These are phyloP conservation scores for Didymella exigua DNA, from an alignment of 2,329 filamentous ascomycete genomes.

Conservation along the genomic window DNA sequence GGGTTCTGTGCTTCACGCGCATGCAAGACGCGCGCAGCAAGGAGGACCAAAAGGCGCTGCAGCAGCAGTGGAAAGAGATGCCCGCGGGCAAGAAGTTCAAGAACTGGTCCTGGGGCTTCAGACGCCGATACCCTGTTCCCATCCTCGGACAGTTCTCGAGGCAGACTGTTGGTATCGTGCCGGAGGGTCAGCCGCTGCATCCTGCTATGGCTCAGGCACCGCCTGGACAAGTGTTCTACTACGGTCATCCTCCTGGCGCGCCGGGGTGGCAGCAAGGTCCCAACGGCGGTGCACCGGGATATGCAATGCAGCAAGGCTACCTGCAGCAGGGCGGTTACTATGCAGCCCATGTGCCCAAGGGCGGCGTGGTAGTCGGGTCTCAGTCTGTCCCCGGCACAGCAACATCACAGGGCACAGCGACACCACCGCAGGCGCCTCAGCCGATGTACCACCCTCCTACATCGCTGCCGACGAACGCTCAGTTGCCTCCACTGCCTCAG, in stretches of 20 bases:
- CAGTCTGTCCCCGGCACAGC: conserved; percentile 17
- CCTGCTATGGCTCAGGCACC: conserved; percentile 32
- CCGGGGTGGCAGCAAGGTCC: conserved; percentile 27
- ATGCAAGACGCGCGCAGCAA: conserved; percentile 37
- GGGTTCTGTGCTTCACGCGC: conserved; percentile 41
- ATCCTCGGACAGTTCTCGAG: conserved; percentile 39
- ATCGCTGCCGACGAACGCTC: conserved; percentile 5
- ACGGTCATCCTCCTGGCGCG: conserved; percentile 31
- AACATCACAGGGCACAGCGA: conserved; percentile 16
- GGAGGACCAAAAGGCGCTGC: conserved; percentile 39
- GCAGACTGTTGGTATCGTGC: conserved; percentile 38
- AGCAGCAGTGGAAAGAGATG: conserved; percentile 40
- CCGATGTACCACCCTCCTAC: conserved; percentile 19
- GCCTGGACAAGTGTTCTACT: conserved; percentile 31
- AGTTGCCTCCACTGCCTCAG: conserved; percentile 10
- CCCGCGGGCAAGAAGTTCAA: conserved; percentile 36
- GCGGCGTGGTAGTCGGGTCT: conserved; percentile 17
- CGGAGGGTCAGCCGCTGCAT: conserved; percentile 32
- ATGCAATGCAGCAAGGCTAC: conserved; percentile 28
- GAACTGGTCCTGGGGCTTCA: conserved; percentile 44
- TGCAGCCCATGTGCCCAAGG: conserved; percentile 19
- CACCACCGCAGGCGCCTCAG: conserved; percentile 21
- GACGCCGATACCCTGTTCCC: conserved; percentile 35
- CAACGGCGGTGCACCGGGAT: conserved; percentile 20
- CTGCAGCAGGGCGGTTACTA: conserved; percentile 27